Evolutionary conservation across 169 alveolate species (phyloP).

Genomic region (Babesia bigemina): DNA sequence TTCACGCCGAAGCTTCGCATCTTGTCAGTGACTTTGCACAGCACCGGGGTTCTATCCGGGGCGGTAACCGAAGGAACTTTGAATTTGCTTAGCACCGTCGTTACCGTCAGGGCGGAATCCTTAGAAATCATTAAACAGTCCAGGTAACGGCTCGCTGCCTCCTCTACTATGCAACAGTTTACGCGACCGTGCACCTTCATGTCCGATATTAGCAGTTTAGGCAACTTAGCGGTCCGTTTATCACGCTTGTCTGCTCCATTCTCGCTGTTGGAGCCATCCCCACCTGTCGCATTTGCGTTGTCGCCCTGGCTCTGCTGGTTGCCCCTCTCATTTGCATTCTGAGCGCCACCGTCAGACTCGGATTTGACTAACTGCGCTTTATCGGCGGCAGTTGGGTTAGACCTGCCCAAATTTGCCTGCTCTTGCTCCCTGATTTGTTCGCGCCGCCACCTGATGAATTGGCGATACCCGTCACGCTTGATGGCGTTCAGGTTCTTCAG

Average conservation of each 20-base stretch:
- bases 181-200: conserved; percentile 57
- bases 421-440: conserved; percentile 50
- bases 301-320: background rate
- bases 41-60: conserved; percentile 38
- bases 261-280: background rate
- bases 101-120: background rate
- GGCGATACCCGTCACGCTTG: conserved; percentile 60
- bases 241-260: no score
- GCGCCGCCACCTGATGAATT: conserved; percentile 51
- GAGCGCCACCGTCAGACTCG: background rate
- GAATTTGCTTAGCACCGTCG: conserved; percentile 18
- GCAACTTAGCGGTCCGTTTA: background rate
- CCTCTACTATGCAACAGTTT: conserved; percentile 68
- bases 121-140: conserved; percentile 36
- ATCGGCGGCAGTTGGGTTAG: background rate
- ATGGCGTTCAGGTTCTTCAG: conserved; percentile 48
- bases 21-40: conserved; percentile 66
- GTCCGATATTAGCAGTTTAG: conserved; percentile 57
- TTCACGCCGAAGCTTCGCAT: conserved; percentile 70
- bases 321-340: background rate
- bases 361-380: background rate
- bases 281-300: background rate
- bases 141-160: conserved; percentile 56
- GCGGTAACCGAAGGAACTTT: conserved; percentile 67
- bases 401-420: conserved; percentile 8